These are phyloP conservation scores for Pyrenophora seminiperda DNA, from an alignment of 2,329 filamentous ascomycete genomes.

Conservation along the genomic window DNA sequence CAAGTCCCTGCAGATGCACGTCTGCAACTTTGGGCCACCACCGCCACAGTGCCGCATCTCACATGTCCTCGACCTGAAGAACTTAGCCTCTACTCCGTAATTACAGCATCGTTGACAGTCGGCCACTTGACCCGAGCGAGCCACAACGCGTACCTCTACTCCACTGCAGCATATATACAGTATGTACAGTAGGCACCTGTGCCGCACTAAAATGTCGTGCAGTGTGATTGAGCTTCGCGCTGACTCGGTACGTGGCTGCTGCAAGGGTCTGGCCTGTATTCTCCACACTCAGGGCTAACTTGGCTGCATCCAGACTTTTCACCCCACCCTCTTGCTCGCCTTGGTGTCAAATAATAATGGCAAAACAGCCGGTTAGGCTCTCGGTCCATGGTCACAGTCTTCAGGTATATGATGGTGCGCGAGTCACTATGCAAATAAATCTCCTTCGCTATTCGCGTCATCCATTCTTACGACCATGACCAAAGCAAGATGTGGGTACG, in stretches of 20 bases:
- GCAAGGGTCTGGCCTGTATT: slow-evolving; percentile 27
- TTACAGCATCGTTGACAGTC: slow-evolving; percentile 18
- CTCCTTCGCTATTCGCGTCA: not conserved
- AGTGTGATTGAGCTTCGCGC: slow-evolving; percentile 24
- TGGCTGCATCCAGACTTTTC: slow-evolving; percentile 20
- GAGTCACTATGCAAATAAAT: slow-evolving; percentile 8
- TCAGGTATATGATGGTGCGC: slow-evolving; percentile 11
- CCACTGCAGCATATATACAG: slow-evolving; percentile 21
- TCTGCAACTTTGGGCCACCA: slow-evolving; percentile 6
- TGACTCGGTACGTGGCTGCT: slow-evolving; percentile 12
- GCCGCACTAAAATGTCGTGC: slow-evolving; percentile 33
- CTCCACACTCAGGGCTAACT: slow-evolving; percentile 21
- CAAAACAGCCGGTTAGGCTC: slow-evolving; percentile 8
- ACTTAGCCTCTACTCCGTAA: slow-evolving; percentile 11
- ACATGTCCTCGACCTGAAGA: slow-evolving; percentile 8
- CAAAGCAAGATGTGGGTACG: slow-evolving; percentile 15
- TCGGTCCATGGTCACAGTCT: slow-evolving; percentile 2
- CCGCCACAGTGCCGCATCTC: slow-evolving; percentile 3
- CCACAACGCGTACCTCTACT: slow-evolving; percentile 18
- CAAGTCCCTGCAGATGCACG: slow-evolving; percentile 7
- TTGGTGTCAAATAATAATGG: not conserved
- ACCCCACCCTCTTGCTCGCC: slow-evolving; percentile 19
- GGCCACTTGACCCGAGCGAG: slow-evolving; percentile 25
- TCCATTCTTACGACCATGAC: too few relatives aligned
- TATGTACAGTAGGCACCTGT: too few relatives aligned